phyloP scores from a whole-genome alignment of 1,139 yeast species.

The Hyphopichia wangnamkhiaoensis region DNA sequence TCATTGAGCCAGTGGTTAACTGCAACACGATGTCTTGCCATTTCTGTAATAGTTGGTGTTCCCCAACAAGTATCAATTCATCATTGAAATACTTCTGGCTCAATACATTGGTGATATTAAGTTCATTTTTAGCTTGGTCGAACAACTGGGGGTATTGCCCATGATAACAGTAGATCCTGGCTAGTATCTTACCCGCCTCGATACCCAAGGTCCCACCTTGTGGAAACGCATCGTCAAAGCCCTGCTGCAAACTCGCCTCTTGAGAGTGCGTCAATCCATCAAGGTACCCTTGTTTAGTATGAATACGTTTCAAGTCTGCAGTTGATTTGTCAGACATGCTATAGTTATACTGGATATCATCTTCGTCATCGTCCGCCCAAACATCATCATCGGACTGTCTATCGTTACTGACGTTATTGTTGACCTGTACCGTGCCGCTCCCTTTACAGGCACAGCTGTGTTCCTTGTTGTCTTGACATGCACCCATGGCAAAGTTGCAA shows the following conservation, averaged over 20 bases:
- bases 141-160: constrained; percentile 14
- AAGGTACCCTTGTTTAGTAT: constrained; percentile 77
- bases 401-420: too few species aligned
- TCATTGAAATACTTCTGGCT: constrained; percentile 51
- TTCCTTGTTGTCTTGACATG: too few species aligned
- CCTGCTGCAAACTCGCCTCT: constrained; percentile 69
- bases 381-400: constrained; percentile 29
- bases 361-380: constrained; percentile 46
- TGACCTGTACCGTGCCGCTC: too few species aligned
- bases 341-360: too few species aligned
- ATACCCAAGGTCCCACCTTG: constrained; percentile 72
- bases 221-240: constrained; percentile 81
- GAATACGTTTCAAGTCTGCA: constrained; percentile 56
- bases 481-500: neutral
- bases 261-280: constrained; percentile 78
- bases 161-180: constrained; percentile 30
- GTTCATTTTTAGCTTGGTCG: constrained; percentile 46
- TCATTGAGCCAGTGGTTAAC: neutral
- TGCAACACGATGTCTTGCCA: constrained; percentile 22
- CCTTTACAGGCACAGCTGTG: too few species aligned
- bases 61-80: constrained; percentile 38
- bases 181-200: constrained; percentile 66
- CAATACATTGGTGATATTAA: constrained; percentile 53
- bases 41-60: constrained; percentile 26
- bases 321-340: constrained; percentile 22